phyloP scores from a whole-genome alignment of 2,329 filamentous ascomycete species.

The Colletotrichum trifolii region DNA sequence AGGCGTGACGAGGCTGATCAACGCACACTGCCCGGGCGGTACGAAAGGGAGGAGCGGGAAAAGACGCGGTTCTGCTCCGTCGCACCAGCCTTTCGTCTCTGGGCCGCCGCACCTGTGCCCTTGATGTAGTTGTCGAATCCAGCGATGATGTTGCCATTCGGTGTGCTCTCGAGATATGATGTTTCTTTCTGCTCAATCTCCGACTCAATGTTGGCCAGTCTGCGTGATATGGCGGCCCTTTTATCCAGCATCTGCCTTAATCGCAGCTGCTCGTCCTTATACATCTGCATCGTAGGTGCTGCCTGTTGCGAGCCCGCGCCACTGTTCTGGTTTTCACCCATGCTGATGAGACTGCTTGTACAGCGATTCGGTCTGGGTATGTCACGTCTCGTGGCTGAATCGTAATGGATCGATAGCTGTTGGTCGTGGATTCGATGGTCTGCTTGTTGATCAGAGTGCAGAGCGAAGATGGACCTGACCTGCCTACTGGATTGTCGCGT shows the following conservation, averaged over 20 bases:
- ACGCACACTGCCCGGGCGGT: constrained; percentile 53
- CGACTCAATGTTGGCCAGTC: constrained; percentile 69
- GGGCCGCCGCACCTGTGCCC: constrained; percentile 74
- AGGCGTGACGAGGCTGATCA: not conserved
- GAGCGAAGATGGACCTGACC: too few relatives aligned
- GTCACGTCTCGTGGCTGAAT: too few relatives aligned
- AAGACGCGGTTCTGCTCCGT: constrained; percentile 81
- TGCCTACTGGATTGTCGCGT: constrained; percentile 7
- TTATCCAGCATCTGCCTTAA: constrained; percentile 61
- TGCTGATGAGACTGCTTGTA: constrained; percentile 6
- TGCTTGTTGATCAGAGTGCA: not conserved
- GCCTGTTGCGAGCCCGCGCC: constrained; percentile 38
- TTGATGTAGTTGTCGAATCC: constrained; percentile 99
- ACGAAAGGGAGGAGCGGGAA: constrained; percentile 72
- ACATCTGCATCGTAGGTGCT: constrained; percentile 56
- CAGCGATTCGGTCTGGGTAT: too few relatives aligned
- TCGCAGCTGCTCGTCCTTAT: constrained; percentile 61
- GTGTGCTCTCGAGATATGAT: constrained; percentile 90
- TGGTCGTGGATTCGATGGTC: constrained; percentile 14
- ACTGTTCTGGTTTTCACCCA: constrained; percentile 35
- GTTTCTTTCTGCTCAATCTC: constrained; percentile 86
- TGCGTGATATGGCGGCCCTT: constrained; percentile 46
- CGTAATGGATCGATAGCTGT: constrained; percentile 8
- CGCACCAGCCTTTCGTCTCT: constrained; percentile 72
- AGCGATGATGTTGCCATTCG: constrained; percentile 92